Base-by-base conservation (phyloP, 1,284 basidiomycete genomes). In the Pseudozyma sp. region DNA sequence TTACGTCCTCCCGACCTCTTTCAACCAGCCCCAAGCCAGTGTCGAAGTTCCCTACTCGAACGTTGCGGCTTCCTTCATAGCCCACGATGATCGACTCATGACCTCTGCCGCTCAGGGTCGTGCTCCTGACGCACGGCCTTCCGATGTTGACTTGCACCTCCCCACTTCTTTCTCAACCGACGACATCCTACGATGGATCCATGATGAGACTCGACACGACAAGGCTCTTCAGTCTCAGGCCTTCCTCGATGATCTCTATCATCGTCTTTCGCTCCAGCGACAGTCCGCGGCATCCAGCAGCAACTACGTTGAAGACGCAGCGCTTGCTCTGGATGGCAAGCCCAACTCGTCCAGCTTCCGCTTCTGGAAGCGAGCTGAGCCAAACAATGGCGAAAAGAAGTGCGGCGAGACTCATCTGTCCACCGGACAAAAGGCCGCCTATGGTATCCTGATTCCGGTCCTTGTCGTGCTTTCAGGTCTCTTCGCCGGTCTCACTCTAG, bases 401-500 rank as follows among this genome's bases (percentile, higher is more conserved):
- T 68, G 65, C 38, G 36, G 49, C 39, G 61, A 74, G 49, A 65
- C 55, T n/a, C 11, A 57, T 42, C 64, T 78, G 3, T 60, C 65
- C 10, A 12, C 54, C 1, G 62, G 48, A 1, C 68, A 79, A 42
- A 82, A 82, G 59, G 74, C 61, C 19, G 69, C 54, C 40, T 84
- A 78, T 34, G 82, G 70, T 39, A 61, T 80, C 76, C 89, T 87
- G 76, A 89, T 90, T 39, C 89, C 89, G 25, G 80, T 90, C 25
- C 87, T 90, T 40, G 89, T 90, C 45, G 69, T 87, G 9, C 77
- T 89, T 43, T 88, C 88, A 13, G 89, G 89, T 62, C 81, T 89
- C 9, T 90, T 92, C 87, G 91, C 91, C 79, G 91, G 90, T 84
- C 87, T 93, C 75, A 93, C 92, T 66, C 87, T 93, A 54, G 94